Evolutionary conservation across 306 rosid genomes (phyloP), one percentile per base, ranked within the genome.

Genomic region (Hylodesmum podocarpum): DNA sequence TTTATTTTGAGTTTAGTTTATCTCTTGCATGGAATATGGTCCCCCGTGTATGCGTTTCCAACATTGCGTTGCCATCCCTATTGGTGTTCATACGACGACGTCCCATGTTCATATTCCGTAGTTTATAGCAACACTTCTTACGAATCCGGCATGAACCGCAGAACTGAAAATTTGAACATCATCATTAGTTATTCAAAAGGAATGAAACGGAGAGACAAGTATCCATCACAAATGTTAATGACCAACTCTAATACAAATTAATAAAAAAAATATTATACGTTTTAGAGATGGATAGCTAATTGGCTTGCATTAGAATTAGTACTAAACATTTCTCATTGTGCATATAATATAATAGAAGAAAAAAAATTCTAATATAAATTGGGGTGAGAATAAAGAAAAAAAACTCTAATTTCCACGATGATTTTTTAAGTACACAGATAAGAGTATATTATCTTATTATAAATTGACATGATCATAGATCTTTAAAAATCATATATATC

Each of bases 11-110:
- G 53, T 70, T 57, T 75, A 69, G 53, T 80, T 57, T 54, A 18
- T 78, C 50, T 40, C 43, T 69, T 49, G 75, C 72, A 31, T 44
- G 66, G 67, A 58, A 69, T 59, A 57, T 34, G 87, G 85, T 75
- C 80, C 84, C 84, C 79, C 55, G 58, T 66, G 36, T 57, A 57
- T 28, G 50, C 7, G 72, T 44, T 64, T 36, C 62, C 22, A 72
- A 13, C 51, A 77, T 46, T 7, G 51, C 50, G 14, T 31, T 47
- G 36, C 53, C 62, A 51, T 8, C 70, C 34, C 43, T 19, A n/a
- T 3, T 41, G 27, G 58, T n/a, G 44, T 40, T 66, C 51, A 12
- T 7, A 55, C 27, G 9, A 39, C 13, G 46, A 66, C 36, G 9
- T 40, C 69, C 57, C 3, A 55, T 39, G 75, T 25, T 54, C 33